phyloP scores from a whole-genome alignment of 2,329 filamentous ascomycete genomes.

The Trichoderma sp. region DNA sequence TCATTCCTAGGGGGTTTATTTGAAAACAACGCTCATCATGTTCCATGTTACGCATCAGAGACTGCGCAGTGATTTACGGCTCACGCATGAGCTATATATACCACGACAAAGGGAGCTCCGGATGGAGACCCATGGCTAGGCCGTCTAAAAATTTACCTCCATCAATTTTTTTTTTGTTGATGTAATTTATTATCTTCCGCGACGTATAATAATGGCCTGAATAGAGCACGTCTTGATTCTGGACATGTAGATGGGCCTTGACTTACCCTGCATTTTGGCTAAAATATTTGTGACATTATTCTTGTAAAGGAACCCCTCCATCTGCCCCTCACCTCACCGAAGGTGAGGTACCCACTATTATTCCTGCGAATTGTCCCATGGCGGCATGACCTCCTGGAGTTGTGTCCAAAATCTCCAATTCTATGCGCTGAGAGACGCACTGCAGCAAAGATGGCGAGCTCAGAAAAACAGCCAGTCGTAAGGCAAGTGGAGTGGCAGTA shows the following conservation, averaged over 20 bases:
- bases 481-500: conserved; percentile 29
- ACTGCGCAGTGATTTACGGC: not conserved
- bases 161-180: not conserved
- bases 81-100: not conserved
- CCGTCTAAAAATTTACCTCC: not conserved
- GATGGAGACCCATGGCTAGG: not conserved
- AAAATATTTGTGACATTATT: not conserved
- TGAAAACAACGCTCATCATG: not conserved
- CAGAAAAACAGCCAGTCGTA: conserved; percentile 37
- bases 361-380: conserved; percentile 10
- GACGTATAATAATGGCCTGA: not conserved
- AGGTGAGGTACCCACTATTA: conserved; percentile 29
- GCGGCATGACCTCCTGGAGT: conserved; percentile 27
- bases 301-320: conserved; percentile 28
- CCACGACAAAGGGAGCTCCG: not conserved
- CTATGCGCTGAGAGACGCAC: conserved; percentile 21
- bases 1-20: not conserved
- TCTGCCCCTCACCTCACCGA: conserved; percentile 25
- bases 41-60: not conserved
- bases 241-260: not conserved
- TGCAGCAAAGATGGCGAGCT: conserved; percentile 39
- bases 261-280: not conserved
- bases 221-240: not conserved
- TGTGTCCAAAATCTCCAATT: conserved; percentile 22
- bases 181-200: not conserved